phyloP scores from a whole-genome alignment of 805 yeast genomes.

The Myxozyma lipomycoides region DNA sequence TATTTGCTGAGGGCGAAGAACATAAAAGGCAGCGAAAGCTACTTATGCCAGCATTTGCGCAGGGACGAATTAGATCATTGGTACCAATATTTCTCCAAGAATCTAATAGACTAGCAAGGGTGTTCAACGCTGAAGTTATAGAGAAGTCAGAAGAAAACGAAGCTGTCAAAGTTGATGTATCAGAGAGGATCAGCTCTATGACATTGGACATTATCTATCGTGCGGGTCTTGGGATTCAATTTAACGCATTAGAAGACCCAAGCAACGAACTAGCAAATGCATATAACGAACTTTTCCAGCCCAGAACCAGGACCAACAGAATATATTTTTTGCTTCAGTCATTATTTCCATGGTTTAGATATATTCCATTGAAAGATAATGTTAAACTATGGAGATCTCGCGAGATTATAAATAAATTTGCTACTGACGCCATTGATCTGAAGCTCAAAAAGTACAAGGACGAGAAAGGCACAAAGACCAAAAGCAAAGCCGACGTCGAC shows the following conservation, averaged over 20 bases:
- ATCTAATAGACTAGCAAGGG: slow-evolving; percentile 5
- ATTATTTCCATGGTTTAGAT: slow-evolving; percentile 11
- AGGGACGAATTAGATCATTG: slow-evolving; percentile 8
- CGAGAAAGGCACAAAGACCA: background rate
- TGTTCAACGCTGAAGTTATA: background rate
- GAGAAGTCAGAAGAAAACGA: background rate
- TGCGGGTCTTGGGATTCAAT: slow-evolving; percentile 16
- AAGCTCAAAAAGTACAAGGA: slow-evolving; percentile 6
- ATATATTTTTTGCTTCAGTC: slow-evolving; percentile 7
- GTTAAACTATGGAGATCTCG: slow-evolving; percentile 4
- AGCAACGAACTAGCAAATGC: slow-evolving; percentile 19
- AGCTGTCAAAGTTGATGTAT: slow-evolving; percentile 4
- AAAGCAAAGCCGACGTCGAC: slow-evolving; percentile 9
- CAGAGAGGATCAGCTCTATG: slow-evolving; percentile 3
- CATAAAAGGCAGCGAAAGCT: slow-evolving; percentile 21
- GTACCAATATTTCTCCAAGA: slow-evolving; percentile 19
- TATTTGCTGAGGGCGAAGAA: slow-evolving; percentile 25
- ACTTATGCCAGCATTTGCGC: slow-evolving; percentile 23
- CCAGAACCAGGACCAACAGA: background rate
- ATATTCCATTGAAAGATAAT: slow-evolving; percentile 12
- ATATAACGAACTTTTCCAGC: slow-evolving; percentile 6
- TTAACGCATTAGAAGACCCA: slow-evolving; percentile 21
- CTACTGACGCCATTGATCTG: slow-evolving; percentile 15
- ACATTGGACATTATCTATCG: slow-evolving; percentile 23
- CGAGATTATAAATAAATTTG: slow-evolving; percentile 8